phyloP scores from a whole-genome alignment of 768 basidiomycete species.

The Amanita subjunquillea region DNA sequence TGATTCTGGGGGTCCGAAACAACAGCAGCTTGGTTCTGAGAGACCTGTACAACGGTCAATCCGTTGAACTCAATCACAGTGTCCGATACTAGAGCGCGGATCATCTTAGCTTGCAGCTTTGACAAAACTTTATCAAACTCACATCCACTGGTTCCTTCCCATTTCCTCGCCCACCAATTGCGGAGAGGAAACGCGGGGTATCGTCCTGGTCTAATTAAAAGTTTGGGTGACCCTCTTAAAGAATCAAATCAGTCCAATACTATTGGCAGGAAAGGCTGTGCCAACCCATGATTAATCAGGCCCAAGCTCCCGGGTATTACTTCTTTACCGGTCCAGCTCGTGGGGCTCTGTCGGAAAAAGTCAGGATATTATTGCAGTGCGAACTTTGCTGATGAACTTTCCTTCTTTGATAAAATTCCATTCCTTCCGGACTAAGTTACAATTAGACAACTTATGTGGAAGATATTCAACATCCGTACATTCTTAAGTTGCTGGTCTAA shows the following conservation, averaged over 20 bases:
- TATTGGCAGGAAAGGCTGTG: not conserved
- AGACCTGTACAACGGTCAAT: slow-evolving; percentile 77
- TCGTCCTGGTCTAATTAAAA: slow-evolving; percentile 64
- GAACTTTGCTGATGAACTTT: not conserved
- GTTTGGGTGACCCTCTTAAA: slow-evolving; percentile 60
- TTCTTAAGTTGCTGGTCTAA: slow-evolving; percentile 52
- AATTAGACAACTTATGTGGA: slow-evolving; percentile 3
- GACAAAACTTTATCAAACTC: slow-evolving; percentile 16
- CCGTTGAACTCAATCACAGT: slow-evolving; percentile 76
- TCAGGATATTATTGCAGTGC: slow-evolving; percentile 10
- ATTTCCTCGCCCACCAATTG: slow-evolving; percentile 82
- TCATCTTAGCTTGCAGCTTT: not conserved
- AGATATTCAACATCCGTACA: slow-evolving; percentile 21
- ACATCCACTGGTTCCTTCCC: slow-evolving; percentile 61
- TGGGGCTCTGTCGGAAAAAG: slow-evolving; percentile 23
- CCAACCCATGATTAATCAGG: slow-evolving; percentile 60
- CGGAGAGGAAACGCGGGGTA: slow-evolving; percentile 69
- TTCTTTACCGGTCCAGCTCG: slow-evolving; percentile 62
- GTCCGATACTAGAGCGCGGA: slow-evolving; percentile 51
- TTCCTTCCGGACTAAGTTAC: slow-evolving; percentile 39
- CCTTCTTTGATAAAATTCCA: slow-evolving; percentile 57
- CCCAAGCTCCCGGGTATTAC: slow-evolving; percentile 65
- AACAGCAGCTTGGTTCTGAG: slow-evolving; percentile 73
- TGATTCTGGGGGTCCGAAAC: slow-evolving; percentile 72
- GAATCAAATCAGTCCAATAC: not conserved